Evolutionary conservation across 352 stramenopile genomes (phyloP), one percentile per base, ranked within the genome.

Genomic region (Phytophthora ramorum): DNA sequence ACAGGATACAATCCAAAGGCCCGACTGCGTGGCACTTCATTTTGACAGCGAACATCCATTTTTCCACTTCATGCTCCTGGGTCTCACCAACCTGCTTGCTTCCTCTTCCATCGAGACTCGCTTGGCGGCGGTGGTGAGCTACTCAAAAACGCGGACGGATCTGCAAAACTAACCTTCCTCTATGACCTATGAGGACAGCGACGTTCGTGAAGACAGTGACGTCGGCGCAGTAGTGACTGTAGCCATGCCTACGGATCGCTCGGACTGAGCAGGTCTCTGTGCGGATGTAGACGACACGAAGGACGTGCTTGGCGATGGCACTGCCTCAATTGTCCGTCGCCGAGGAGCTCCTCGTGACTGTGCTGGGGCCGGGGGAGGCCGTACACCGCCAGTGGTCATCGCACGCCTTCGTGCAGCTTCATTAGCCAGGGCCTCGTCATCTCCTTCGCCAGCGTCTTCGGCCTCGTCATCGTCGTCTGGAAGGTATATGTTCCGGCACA

Each of bases 401-500:
- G 71, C 59, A 40, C 71, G 55, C 60, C 49, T 74, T 60, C 65
- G 68, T 41, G 48, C 44, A 46, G 30, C 49, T 19, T 60, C 40
- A 63, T 17, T 44, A 40, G 41, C 43, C 12, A 69, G 16, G 20
- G 48, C 34, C 32, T 74, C 47, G 6, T 68, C 62, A 38, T 77
- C 60, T 7, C 68, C 60, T 3, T 70, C 59, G 5, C 43, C 70
- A 34, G 53, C 58, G 8, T 78, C 60, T 38, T 77, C 58, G 5
- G 32, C 32, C 16, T 60, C 53, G 47, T 46, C 50, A 1, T 68
- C 70, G 2, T 73, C 59, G 20, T 76, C 59, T 28, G 73, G 61
- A n/a, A 82, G 45, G 56, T 79, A 81, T 17, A 84, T 67, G 49
- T 78, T 71, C 17, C 70, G 69, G 24, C 78, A 87, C 61, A 83